A percentile compares a stretch with the other conserved stretches of the same genome.
Evolutionary conservation across 768 basidiomycete genomes (phyloP).

Genomic region (Fomitopsis serialis): DNA sequence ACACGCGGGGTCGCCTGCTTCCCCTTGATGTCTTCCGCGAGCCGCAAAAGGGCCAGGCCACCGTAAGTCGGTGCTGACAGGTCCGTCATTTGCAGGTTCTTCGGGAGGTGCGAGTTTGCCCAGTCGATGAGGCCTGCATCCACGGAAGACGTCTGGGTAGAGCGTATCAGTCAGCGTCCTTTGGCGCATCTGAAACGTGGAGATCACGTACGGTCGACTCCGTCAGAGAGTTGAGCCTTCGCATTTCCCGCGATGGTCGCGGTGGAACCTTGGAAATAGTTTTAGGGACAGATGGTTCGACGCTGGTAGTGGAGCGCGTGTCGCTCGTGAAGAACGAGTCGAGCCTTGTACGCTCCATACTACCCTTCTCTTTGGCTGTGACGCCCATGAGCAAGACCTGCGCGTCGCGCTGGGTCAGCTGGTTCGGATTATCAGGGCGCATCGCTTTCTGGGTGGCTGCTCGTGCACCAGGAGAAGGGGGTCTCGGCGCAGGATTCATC

Average conservation of each 20-base stretch:
- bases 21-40: slow-evolving; percentile 79
- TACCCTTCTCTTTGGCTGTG: slow-evolving; percentile 26
- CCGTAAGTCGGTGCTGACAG: slow-evolving; percentile 39
- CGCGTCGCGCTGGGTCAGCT: slow-evolving; percentile 76
- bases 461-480: slow-evolving; percentile 85
- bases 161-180: neutral
- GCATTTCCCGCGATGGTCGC: slow-evolving; percentile 62
- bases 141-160: slow-evolving; percentile 11
- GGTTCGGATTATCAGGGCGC: slow-evolving; percentile 79
- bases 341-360: slow-evolving; percentile 43
- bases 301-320: slow-evolving; percentile 27
- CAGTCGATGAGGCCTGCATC: slow-evolving; percentile 71
- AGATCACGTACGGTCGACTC: slow-evolving; percentile 12
- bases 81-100: slow-evolving; percentile 51
- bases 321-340: slow-evolving; percentile 54
- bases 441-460: slow-evolving; percentile 85
- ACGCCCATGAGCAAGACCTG: slow-evolving; percentile 66
- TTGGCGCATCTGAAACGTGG: neutral
- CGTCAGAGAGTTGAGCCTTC: slow-evolving; percentile 29
- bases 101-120: slow-evolving; percentile 83
- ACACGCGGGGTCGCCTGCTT: slow-evolving; percentile 63
- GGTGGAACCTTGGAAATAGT: slow-evolving; percentile 39
- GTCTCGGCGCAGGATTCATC: slow-evolving; percentile 93
- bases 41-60: slow-evolving; percentile 77
- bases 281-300: slow-evolving; percentile 15